Base-by-base conservation (phyloP, 176 grass and related monocot species). In the Cenchrus americanus region DNA sequence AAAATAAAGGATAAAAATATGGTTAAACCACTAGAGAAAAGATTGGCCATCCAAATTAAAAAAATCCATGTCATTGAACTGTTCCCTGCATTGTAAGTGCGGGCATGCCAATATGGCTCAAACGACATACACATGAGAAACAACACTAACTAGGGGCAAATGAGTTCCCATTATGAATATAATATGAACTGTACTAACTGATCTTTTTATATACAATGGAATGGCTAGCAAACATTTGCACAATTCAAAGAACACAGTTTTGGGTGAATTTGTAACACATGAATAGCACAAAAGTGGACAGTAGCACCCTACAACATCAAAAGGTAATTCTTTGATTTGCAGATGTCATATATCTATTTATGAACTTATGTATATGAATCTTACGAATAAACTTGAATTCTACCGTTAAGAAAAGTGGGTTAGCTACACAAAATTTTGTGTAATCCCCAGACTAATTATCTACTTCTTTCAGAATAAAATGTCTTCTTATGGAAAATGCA, bases 1-100 rank as follows among this genome's bases (percentile, higher is more conserved):
- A 95, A 75, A 69, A 37, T 80, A 51, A 21, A 19, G 62, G 73
- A 17, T 60, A 47, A 77, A 86, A 86, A 43, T 47, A 97, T 62
- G 47, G n/a, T 61, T 76, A 46, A 73, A 69, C 79, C 66, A 32
- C 50, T 74, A 85, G 6, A 44, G 24, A 44, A 81, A 55, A 15
- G 26, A 58, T 44, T 83, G 44, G 69, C 49, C 42, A 49, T 79
- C 69, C 59, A 84, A 34, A 14, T 80, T 19, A 74, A 59, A 80
- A 23, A 85, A 81, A 81, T 23, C 0, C 53, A 43, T 69, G 15
- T 68, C 60, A 59, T 69, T 44, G 32, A n/a, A 68, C 4, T 40
- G 34, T 50, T 85, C 13, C 2, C 5, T 17, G 65, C 24, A 50
- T 49, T 47, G 17, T 77, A 30, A 85, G 18, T 55, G n/a, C 17